Evolutionary conservation across 352 stramenopile species (phyloP).

Genomic region (Nothophytophthora sp.): DNA sequence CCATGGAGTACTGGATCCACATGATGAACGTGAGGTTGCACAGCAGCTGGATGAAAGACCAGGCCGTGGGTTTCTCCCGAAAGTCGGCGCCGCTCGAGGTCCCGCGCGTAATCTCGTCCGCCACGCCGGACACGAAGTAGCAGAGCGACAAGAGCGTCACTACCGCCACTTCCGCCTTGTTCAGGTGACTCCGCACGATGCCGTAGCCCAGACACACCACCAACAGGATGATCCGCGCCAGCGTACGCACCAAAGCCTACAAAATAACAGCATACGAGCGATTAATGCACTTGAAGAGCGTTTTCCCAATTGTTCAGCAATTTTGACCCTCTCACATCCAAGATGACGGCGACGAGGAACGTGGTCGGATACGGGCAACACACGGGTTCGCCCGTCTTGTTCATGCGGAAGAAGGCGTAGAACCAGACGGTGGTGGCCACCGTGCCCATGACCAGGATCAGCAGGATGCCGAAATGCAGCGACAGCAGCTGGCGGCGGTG

Average conservation of each 20-base stretch:
- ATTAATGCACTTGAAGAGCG: too few relatives aligned
- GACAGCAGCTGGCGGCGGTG: slow-evolving; percentile 76
- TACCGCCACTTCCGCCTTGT: slow-evolving; percentile 45
- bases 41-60: slow-evolving; percentile 84
- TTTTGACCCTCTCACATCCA: too few relatives aligned
- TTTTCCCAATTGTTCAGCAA: too few relatives aligned
- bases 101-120: slow-evolving; percentile 75
- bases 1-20: slow-evolving; percentile 90
- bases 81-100: slow-evolving; percentile 82
- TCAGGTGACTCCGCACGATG: slow-evolving; percentile 77
- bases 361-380: slow-evolving; percentile 89
- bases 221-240: slow-evolving; percentile 84
- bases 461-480: slow-evolving; percentile 83
- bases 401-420: slow-evolving; percentile 87
- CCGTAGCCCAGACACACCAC: slow-evolving; percentile 92
- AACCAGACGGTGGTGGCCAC: slow-evolving; percentile 69
- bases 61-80: slow-evolving; percentile 75
- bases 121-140: slow-evolving; percentile 79
- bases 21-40: slow-evolving; percentile 91
- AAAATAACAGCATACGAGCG: slow-evolving; percentile 4
- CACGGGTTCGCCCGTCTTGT: slow-evolving; percentile 86
- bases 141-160: slow-evolving; percentile 66
- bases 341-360: slow-evolving; percentile 80
- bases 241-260: slow-evolving; percentile 76
- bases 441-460: slow-evolving; percentile 80